A percentile compares a stretch with the other conserved stretches of the same genome.
These are phyloP conservation scores for Phytophthora pini DNA, from an alignment of 352 stramenopile species.

Conservation along the genomic window DNA sequence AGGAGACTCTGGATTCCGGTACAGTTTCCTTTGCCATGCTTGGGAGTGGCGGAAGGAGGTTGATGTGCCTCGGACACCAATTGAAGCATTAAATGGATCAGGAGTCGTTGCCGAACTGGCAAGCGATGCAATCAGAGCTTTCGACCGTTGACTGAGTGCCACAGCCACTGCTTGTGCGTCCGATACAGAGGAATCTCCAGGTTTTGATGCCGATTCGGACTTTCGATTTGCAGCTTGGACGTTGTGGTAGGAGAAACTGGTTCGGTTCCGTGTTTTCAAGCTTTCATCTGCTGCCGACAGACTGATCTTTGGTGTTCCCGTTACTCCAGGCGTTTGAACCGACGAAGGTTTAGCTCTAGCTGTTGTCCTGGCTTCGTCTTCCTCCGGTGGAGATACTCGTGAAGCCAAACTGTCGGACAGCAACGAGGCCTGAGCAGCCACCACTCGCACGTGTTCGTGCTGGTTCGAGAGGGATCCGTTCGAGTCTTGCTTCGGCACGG, in stretches of 20 bases:
- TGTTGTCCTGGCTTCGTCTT: conserved; percentile 6
- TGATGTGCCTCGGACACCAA: neutral
- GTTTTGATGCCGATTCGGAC: too few species aligned
- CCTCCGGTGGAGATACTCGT: conserved; percentile 18
- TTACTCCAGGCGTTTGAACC: too few species aligned
- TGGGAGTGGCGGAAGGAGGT: conserved; percentile 15
- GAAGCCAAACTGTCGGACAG: conserved; percentile 30
- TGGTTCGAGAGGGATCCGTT: conserved; percentile 17
- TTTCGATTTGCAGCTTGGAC: too few species aligned
- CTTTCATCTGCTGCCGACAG: conserved; percentile 9
- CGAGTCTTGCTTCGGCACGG: conserved; percentile 50
- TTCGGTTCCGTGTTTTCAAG: too few species aligned
- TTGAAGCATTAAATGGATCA: neutral
- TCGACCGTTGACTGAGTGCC: conserved; percentile 43
- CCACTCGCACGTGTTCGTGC: conserved; percentile 42
- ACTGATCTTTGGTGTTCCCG: conserved; percentile 8
- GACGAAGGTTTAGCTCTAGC: neutral
- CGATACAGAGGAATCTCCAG: conserved; percentile 1
- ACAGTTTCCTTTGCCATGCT: conserved; percentile 21
- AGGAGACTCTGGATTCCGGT: conserved; percentile 17
- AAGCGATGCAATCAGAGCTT: conserved; percentile 49
- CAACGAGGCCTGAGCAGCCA: conserved; percentile 25
- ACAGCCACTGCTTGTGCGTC: conserved; percentile 45
- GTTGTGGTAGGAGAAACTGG: too few species aligned
- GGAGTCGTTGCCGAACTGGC: conserved; percentile 15